Conservation (phyloP, 805 yeast species). For the Cephaloascus albidus region DNA sequence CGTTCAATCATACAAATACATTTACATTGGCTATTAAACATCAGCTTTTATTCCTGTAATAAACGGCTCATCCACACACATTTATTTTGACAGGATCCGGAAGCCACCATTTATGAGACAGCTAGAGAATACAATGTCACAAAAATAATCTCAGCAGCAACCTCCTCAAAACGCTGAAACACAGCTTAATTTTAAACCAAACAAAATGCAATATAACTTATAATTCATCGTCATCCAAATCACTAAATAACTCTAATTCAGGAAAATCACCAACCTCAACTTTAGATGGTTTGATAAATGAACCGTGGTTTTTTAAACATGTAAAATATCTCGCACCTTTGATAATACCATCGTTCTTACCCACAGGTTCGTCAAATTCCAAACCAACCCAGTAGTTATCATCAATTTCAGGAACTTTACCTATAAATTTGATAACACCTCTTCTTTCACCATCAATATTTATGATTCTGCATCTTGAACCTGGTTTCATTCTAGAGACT, state of each 20-base stretch:
- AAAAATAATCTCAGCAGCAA: no score
- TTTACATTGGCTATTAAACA: no score
- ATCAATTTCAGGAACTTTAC: slow-evolving; percentile 55
- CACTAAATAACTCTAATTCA: slow-evolving; percentile 31
- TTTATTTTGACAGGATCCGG: no score
- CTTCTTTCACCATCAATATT: slow-evolving; percentile 42
- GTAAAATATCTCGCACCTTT: slow-evolving; percentile 52
- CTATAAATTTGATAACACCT: slow-evolving; percentile 67
- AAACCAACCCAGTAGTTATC: slow-evolving; percentile 70
- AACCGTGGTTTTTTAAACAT: slow-evolving; percentile 55
- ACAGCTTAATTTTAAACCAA: no score
- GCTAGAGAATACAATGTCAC: no score
- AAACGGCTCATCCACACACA: no score
- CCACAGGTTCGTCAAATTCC: slow-evolving; percentile 77
- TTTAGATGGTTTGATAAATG: slow-evolving; percentile 62
- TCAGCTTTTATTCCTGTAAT: no score
- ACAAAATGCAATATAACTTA: no score
- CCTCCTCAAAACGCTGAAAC: no score
- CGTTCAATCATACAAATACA: no score
- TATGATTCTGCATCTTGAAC: slow-evolving; percentile 44
- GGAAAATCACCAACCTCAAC: slow-evolving; percentile 67
- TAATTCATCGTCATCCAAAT: slow-evolving; percentile 36
- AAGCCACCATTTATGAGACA: no score
- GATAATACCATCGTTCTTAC: slow-evolving; percentile 76
- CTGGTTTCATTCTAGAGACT: slow-evolving; percentile 27